These are phyloP conservation scores for Cutaneotrichosporon dermatis DNA, from an alignment of 1,284 basidiomycete species.

Conservation along the genomic window DNA sequence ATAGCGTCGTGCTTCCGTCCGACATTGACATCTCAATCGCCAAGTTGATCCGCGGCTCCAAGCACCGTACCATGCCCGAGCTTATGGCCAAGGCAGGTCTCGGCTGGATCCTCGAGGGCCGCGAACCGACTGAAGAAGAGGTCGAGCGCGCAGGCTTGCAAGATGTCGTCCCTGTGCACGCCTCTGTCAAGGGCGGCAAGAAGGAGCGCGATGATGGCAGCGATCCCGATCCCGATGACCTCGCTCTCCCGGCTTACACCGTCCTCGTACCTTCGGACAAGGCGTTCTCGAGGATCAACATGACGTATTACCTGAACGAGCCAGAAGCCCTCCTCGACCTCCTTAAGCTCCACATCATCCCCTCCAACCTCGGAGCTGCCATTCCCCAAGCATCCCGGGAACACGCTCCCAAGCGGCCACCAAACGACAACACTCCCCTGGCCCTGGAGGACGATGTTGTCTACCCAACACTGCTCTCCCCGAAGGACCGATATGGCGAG, in stretches of 20 bases:
- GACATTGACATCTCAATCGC: conserved; percentile 76
- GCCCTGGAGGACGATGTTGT: conserved; percentile 63
- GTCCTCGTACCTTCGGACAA: conserved; percentile 86
- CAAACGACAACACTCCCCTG: conserved; percentile 58
- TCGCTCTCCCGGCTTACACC: conserved; percentile 59
- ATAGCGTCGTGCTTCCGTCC: conserved; percentile 79
- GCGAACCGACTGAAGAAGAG: conserved; percentile 60
- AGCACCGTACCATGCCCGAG: conserved; percentile 81
- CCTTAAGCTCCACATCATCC: conserved; percentile 85
- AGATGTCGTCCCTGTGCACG: conserved; percentile 16
- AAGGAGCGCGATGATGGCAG: conserved; percentile 50
- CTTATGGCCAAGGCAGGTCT: conserved; percentile 77
- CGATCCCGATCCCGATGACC: conserved; percentile 1
- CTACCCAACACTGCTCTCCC: conserved; percentile 68
- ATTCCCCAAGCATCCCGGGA: conserved; percentile 7
- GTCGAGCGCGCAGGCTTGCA: conserved; percentile 43
- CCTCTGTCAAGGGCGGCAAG: not conserved
- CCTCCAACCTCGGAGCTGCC: conserved; percentile 31
- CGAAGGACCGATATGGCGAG: conserved; percentile 65
- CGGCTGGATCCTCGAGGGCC: conserved; percentile 84
- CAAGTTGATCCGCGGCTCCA: conserved; percentile 85
- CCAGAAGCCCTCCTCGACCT: conserved; percentile 60
- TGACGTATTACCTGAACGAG: conserved; percentile 71
- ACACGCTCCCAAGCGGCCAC: conserved; percentile 13
- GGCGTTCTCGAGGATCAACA: conserved; percentile 83